Evolutionary conservation across 2,329 filamentous ascomycete species (phyloP), one percentile per base, ranked within the genome.

Genomic region (Rutstroemia sp.): DNA sequence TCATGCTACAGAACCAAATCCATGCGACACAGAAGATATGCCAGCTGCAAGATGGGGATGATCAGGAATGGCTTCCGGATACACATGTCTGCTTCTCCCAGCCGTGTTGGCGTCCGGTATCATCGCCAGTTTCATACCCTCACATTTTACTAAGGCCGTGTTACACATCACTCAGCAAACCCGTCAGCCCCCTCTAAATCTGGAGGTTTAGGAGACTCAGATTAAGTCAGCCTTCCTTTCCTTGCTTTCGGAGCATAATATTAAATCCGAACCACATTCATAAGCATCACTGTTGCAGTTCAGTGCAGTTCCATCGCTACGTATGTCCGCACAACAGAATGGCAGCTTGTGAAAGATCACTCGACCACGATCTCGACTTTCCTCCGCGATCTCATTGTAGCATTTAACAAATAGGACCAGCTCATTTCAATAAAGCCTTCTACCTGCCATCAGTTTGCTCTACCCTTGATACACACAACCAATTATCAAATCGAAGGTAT

Each of bases 81-180:
- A 44, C 41, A n/a, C 18, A 23, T 44, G 23, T 19, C 41, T 12
- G 21, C 41, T 44, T 44, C 10, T 19, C 41, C 41, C 9, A 44
- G 18, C 41, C 41, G 41, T 44, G 18, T 44, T 44, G n/a, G 41
- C 18, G 16, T 18, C 18, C 21, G 9, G 41, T 44, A 44, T 44
- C 41, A 44, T 44, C 9, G 18, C 16, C 18, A 23, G 41, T 44
- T 44, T 39, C 52, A 39, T 19, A 23, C n/a, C 52, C 52, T 59
- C 61, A 61, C 59, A 60, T 60, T 58, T 57, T 56, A 56, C 44
- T 7, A 25, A 23, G n/a, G 37, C 42, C 21, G 18, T 27, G 41
- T 39, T 27, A 27, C 16, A 37, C 37, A 18, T 41, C 41, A 42
- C 39, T 25, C 49, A 42, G 38, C 41, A 23, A 25, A 47, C 27